Percentiles rank a stretch among this genome's conserved stretches.
These are phyloP conservation scores for Zygosaccharomyces kombuchaensis DNA, from an alignment of 805 yeast genomes.

Conservation along the genomic window DNA sequence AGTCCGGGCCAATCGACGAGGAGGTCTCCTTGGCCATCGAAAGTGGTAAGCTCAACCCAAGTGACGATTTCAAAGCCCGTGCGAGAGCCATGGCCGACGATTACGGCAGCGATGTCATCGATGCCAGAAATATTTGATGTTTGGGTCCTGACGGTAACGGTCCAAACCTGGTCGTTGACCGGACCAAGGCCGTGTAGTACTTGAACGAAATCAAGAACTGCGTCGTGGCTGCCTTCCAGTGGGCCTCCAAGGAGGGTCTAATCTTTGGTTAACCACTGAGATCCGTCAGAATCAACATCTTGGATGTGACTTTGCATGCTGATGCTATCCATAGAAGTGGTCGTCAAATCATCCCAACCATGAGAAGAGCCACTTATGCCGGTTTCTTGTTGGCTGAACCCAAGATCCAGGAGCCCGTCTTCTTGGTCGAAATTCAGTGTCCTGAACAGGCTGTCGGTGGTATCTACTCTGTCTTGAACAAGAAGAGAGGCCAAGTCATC, in stretches of 20 bases:
- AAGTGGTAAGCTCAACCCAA: slow-evolving; percentile 84
- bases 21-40: slow-evolving; percentile 91
- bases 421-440: slow-evolving; percentile 99
- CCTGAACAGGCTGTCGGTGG: slow-evolving; percentile 99
- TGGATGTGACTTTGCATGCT: slow-evolving; percentile 98
- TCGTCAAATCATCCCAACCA: slow-evolving; percentile 99
- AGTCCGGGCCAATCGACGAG: slow-evolving; percentile 94
- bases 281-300: slow-evolving; percentile 94
- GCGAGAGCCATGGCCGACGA: slow-evolving; percentile 99
- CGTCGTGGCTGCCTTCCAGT: slow-evolving; percentile 99
- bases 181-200: slow-evolving; percentile 99
- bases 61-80: slow-evolving; percentile 98
- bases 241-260: slow-evolving; percentile 99
- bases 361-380: slow-evolving; percentile 99
- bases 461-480: slow-evolving; percentile 99
- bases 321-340: slow-evolving; percentile 99
- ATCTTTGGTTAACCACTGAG: slow-evolving; percentile 94
- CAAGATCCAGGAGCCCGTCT: slow-evolving; percentile 98
- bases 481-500: slow-evolving; percentile 98
- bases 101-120: slow-evolving; percentile 99
- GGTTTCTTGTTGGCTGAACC: slow-evolving; percentile 98
- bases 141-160: slow-evolving; percentile 99
- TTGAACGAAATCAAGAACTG: slow-evolving; percentile 98
- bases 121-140: slow-evolving; percentile 99
- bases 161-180: slow-evolving; percentile 98